Conservation (phyloP, 257 asterid genomes). For the Rhazya stricta region DNA sequence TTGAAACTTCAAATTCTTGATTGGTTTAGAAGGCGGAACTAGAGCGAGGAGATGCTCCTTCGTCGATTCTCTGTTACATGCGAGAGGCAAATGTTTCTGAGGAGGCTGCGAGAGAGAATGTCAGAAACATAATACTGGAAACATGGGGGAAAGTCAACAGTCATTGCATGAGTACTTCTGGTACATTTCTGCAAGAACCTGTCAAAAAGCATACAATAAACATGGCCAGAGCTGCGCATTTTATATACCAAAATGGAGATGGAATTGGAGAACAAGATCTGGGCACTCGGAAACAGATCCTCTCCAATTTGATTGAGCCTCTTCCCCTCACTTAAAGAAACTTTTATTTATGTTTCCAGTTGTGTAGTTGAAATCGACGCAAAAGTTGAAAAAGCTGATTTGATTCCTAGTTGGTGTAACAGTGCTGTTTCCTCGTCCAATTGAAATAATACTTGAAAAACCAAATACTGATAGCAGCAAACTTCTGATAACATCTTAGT, state of each 20-base stretch:
- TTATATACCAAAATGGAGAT: conserved; percentile 54
- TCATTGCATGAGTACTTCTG: not conserved
- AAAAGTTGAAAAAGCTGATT: too few species aligned
- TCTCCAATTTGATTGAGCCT: conserved; percentile 46
- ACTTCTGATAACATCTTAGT: too few species aligned
- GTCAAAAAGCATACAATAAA: conserved; percentile 32
- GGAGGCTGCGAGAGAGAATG: conserved; percentile 33
- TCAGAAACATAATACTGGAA: conserved; percentile 16
- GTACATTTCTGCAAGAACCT: conserved; percentile 4
- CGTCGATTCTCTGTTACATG: conserved; percentile 60
- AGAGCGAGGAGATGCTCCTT: conserved; percentile 60
- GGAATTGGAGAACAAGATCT: conserved; percentile 55
- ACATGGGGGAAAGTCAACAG: conserved; percentile 47
- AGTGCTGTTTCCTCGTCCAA: too few species aligned
- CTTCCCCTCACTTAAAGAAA: not conserved
- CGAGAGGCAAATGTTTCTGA: conserved; percentile 40
- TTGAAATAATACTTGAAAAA: too few species aligned
- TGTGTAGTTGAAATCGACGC: too few species aligned
- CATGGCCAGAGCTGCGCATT: conserved; percentile 39
- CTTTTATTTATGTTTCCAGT: not conserved
- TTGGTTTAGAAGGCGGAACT: conserved; percentile 37
- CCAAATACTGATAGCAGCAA: too few species aligned
- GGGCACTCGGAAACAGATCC: conserved; percentile 34
- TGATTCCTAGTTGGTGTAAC: too few species aligned
- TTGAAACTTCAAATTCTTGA: not conserved